These are phyloP conservation scores for Sparassis latifolia DNA, from an alignment of 1,284 basidiomycete species.

Conservation along the genomic window DNA sequence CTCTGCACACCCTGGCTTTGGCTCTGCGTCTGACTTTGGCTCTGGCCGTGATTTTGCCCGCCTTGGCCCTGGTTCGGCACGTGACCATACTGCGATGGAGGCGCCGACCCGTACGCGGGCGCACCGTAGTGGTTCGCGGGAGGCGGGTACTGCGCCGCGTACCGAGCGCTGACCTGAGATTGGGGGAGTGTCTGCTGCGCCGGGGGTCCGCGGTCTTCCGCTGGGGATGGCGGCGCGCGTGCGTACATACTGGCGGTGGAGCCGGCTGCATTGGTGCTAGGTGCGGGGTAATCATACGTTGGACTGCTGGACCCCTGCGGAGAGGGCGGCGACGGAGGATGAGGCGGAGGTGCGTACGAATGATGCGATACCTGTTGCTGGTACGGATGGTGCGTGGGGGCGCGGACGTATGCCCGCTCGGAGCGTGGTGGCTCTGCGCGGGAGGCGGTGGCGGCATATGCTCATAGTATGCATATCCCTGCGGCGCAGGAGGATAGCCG, in stretches of 20 bases:
- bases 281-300: slow-evolving; percentile 6
- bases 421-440: slow-evolving; percentile 8
- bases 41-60: slow-evolving; percentile 1
- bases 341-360: slow-evolving; percentile 14
- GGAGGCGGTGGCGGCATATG: slow-evolving; percentile 10
- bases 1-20: background rate
- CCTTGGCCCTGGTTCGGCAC: background rate
- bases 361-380: slow-evolving; percentile 12
- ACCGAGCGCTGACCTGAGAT: background rate
- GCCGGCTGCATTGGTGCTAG: slow-evolving; percentile 4
- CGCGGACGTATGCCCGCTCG: slow-evolving; percentile 6
- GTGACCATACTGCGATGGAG: slow-evolving; percentile 7
- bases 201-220: too few species aligned
- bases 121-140: slow-evolving; percentile 1
- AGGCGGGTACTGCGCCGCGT: background rate
- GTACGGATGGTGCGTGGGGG: slow-evolving; percentile 7
- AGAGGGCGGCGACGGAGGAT: slow-evolving; percentile 10
- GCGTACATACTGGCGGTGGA: background rate
- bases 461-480: slow-evolving; percentile 12
- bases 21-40: background rate
- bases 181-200: too few species aligned
- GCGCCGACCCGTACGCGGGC: slow-evolving; percentile 1
- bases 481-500: slow-evolving; percentile 12
- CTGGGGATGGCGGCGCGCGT: background rate
- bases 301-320: slow-evolving; percentile 6